Evolutionary conservation across 2,329 filamentous ascomycete species (phyloP).

Genomic region (Ceratocystis harringtonii): DNA sequence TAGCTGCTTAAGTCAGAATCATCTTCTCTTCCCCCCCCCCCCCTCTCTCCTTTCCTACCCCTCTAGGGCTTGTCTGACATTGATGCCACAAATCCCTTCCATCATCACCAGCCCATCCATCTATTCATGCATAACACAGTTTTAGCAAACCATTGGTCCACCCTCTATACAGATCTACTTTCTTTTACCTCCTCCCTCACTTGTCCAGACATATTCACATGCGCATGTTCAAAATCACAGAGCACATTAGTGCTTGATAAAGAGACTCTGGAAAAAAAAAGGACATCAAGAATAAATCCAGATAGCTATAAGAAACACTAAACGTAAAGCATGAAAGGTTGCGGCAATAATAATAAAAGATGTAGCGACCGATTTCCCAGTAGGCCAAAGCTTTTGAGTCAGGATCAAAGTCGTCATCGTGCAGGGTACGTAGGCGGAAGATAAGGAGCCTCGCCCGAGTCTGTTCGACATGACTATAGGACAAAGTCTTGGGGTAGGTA

Average conservation of each 20-base stretch:
- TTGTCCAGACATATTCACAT: not conserved
- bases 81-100: not conserved
- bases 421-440: not conserved
- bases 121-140: not conserved
- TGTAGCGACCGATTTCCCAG: conserved; percentile 11
- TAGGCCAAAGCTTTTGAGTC: conserved; percentile 16
- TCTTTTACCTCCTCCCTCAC: no score
- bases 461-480: not conserved
- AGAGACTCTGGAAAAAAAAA: not conserved
- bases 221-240: no score
- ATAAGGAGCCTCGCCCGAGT: not conserved
- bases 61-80: not conserved
- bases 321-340: conserved; percentile 28
- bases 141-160: not conserved
- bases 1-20: not conserved
- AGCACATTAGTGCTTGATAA: no score
- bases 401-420: conserved; percentile 12
- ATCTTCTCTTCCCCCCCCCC: not conserved
- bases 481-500: not conserved
- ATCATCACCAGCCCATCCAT: not conserved
- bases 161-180: no score
- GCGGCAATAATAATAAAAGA: conserved; percentile 9
- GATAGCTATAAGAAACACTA: conserved; percentile 10
- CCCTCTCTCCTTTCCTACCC: not conserved
- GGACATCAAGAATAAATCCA: conserved; percentile 12